phyloP scores from a whole-genome alignment of 306 rosid genomes.

The Medicago arabica region DNA sequence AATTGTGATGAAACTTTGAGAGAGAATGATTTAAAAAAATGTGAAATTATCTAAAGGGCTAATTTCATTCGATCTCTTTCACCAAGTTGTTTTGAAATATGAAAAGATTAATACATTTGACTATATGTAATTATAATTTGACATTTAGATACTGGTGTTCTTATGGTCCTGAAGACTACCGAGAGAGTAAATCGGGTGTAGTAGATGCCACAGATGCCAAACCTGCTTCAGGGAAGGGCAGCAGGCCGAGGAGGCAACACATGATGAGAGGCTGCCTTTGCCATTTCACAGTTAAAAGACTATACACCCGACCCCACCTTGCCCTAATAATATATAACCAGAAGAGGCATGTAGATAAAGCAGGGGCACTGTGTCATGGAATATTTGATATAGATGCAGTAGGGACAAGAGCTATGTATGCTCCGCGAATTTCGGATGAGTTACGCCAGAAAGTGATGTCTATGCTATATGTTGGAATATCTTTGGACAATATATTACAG shows the following conservation, averaged over 20 bases:
- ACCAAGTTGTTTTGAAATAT: conserved; percentile 1
- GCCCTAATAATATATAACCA: conserved; percentile 80
- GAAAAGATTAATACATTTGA: conserved; percentile 20
- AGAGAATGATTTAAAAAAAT: too few relatives aligned
- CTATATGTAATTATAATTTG: conserved; percentile 9
- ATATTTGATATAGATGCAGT: conserved; percentile 71
- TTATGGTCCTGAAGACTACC: conserved; percentile 85
- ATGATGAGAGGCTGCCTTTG: conserved; percentile 90
- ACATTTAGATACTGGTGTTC: conserved; percentile 82
- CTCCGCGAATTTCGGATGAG: conserved; percentile 81
- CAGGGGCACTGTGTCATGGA: conserved; percentile 84
- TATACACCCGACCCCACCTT: conserved; percentile 65
- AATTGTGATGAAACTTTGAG: too few relatives aligned
- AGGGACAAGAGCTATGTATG: conserved; percentile 93
- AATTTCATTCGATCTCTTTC: conserved; percentile 17
- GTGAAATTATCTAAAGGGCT: neutral
- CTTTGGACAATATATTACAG: conserved; percentile 70
- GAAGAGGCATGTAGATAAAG: conserved; percentile 71
- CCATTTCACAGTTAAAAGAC: conserved; percentile 79
- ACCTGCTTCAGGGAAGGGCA: conserved; percentile 82
- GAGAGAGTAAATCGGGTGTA: conserved; percentile 56
- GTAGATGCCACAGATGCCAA: conserved; percentile 56
- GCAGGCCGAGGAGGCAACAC: conserved; percentile 90
- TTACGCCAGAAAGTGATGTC: conserved; percentile 80
- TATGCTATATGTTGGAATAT: conserved; percentile 73